Percentiles rank a stretch among this genome's conserved stretches.
Conservation (phyloP, 805 yeast genomes). For the Lipomyces starkeyi region DNA sequence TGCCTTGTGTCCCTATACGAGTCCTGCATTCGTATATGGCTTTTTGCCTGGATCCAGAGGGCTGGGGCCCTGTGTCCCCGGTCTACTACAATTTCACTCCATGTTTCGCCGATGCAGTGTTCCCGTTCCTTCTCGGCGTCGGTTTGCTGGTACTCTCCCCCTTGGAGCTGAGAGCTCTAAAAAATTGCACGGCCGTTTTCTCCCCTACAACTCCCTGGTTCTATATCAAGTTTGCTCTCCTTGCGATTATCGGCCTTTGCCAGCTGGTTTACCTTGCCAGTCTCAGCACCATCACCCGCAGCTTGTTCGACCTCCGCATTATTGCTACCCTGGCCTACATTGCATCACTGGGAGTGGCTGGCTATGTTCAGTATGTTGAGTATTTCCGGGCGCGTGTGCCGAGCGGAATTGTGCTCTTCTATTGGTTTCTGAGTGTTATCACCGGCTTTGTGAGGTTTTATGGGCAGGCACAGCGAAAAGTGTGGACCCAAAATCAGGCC, state of each 20-base stretch:
- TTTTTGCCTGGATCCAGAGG: conserved; percentile 40
- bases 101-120: conserved; percentile 48
- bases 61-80: conserved; percentile 49
- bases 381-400: conserved; percentile 68
- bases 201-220: conserved; percentile 11
- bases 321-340: conserved; percentile 50
- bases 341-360: conserved; percentile 52
- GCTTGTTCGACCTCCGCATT: conserved; percentile 43
- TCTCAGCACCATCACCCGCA: conserved; percentile 40
- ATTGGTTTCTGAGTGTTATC: conserved; percentile 66
- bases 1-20: background rate
- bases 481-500: conserved; percentile 5
- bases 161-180: conserved; percentile 20
- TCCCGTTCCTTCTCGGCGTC: conserved; percentile 44
- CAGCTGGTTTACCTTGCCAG: conserved; percentile 16
- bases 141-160: conserved; percentile 18
- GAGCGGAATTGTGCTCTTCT: conserved; percentile 68
- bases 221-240: conserved; percentile 13
- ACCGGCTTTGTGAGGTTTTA: conserved; percentile 24
- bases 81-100: conserved; percentile 43
- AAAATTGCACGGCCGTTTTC: conserved; percentile 10
- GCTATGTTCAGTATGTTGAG: conserved; percentile 67
- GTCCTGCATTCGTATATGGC: conserved; percentile 2
- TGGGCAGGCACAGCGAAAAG: conserved; percentile 28
- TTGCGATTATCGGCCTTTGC: conserved; percentile 17